Percentiles rank a stretch among this genome's conserved stretches.
Conservation (phyloP, 257 asterid species). For the Prunella vulgaris region DNA sequence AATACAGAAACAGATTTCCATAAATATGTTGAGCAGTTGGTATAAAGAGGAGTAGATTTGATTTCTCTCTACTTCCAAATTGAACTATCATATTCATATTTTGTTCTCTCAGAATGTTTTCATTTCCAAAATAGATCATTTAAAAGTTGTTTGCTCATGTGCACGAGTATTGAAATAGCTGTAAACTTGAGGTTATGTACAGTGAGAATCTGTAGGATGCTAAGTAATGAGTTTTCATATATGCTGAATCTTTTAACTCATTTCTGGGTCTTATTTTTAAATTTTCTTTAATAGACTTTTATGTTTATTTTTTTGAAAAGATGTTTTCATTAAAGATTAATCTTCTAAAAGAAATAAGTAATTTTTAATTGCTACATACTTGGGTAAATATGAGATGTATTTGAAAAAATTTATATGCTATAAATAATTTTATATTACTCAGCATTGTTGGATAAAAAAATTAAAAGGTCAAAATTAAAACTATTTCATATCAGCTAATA, state of each 20-base stretch:
- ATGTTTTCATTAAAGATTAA: not conserved
- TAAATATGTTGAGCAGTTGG: no score
- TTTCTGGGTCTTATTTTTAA: not conserved
- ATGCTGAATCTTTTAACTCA: not conserved
- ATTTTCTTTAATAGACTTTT: not conserved
- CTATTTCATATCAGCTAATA: no score
- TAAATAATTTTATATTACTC: not conserved
- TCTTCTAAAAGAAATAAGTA: not conserved
- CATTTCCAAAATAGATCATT: no score
- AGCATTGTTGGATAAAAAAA: not conserved
- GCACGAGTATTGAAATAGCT: constrained; percentile 21
- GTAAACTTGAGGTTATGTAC: constrained; percentile 28
- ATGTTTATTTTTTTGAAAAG: not conserved
- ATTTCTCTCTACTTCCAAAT: no score
- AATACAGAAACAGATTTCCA: no score
- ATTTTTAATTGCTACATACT: not conserved
- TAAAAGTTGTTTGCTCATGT: no score
- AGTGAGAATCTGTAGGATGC: constrained; percentile 20
- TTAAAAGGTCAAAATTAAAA: no score
- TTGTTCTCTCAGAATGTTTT: no score
- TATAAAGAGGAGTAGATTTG: no score
- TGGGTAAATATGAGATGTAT: not conserved
- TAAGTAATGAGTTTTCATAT: constrained; percentile 4
- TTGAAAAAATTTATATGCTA: not conserved
- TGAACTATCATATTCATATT: no score